Conservation (phyloP, 306 rosid genomes). For the Boehmeria nivea region DNA sequence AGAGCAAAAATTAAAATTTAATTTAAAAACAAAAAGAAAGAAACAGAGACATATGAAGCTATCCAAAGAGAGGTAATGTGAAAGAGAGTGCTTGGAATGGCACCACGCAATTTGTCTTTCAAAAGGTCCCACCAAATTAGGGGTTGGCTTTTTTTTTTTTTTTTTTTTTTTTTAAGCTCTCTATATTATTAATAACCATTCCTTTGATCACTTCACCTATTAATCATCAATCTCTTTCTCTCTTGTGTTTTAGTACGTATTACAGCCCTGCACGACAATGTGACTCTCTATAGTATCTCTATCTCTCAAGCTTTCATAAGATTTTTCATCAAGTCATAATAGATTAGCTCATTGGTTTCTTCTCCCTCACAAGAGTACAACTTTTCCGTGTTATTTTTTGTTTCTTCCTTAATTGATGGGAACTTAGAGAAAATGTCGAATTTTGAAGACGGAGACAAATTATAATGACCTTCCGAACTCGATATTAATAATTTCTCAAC, state of each 20-base stretch:
- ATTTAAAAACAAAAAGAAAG: conserved; percentile 12
- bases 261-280: conserved; percentile 45
- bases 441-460: too few species aligned
- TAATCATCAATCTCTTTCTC: conserved; percentile 10
- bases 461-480: too few species aligned
- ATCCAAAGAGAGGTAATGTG: conserved; percentile 27
- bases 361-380: conserved; percentile 35
- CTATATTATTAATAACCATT: not conserved
- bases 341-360: conserved; percentile 37
- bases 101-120: conserved; percentile 59
- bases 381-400: conserved; percentile 14
- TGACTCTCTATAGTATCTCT: conserved; percentile 4
- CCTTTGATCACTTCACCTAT: not conserved
- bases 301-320: not conserved
- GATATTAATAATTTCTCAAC: too few species aligned
- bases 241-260: conserved; percentile 2
- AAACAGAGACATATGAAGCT: conserved; percentile 2
- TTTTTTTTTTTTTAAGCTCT: not conserved
- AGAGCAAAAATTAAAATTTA: conserved; percentile 11
- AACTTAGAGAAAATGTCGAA: too few species aligned
- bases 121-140: conserved; percentile 36
- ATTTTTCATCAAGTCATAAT: not conserved
- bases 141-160: conserved; percentile 31
- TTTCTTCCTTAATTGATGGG: too few species aligned
- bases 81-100: conserved; percentile 64